These are phyloP conservation scores for Kwoniella botswanensis DNA, from an alignment of 768 basidiomycete species.

Conservation along the genomic window DNA sequence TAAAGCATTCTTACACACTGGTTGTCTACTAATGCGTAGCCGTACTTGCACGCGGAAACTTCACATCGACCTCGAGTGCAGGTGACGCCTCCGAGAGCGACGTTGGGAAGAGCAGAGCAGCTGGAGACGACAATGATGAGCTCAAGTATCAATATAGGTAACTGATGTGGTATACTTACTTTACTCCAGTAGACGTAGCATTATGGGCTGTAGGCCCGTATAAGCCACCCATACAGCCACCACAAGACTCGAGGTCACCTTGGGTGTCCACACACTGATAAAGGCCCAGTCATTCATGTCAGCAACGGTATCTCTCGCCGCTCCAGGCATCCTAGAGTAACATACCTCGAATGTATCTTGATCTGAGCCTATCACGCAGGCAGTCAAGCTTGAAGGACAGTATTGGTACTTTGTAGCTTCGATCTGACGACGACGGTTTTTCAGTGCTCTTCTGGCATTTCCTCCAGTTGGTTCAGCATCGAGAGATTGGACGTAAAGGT, in stretches of 20 bases:
- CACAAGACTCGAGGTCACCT: conserved; percentile 16
- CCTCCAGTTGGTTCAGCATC: too few relatives aligned
- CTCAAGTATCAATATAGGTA: background rate
- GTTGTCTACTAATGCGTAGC: conserved; percentile 16
- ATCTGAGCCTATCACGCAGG: too few relatives aligned
- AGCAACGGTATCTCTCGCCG: too few relatives aligned
- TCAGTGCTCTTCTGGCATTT: too few relatives aligned
- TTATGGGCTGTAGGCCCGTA: background rate
- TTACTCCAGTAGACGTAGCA: background rate
- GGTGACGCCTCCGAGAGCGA: conserved; percentile 20
- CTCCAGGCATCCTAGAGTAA: too few relatives aligned
- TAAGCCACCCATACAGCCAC: conserved; percentile 13
- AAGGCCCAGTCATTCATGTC: background rate
- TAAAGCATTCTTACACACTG: conserved; percentile 12
- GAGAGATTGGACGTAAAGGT: too few relatives aligned
- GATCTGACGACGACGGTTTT: too few relatives aligned
- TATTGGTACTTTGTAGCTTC: too few relatives aligned
- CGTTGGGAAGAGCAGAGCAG: conserved; percentile 7
- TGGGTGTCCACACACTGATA: background rate
- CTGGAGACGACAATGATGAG: background rate
- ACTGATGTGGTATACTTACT: conserved; percentile 11
- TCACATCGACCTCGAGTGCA: conserved; percentile 18
- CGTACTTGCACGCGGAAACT: conserved; percentile 20
- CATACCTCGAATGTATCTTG: too few relatives aligned
- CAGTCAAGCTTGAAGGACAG: too few relatives aligned